These are phyloP conservation scores for Xerocomellus amylosporus DNA, from an alignment of 768 basidiomycete species.

Conservation along the genomic window DNA sequence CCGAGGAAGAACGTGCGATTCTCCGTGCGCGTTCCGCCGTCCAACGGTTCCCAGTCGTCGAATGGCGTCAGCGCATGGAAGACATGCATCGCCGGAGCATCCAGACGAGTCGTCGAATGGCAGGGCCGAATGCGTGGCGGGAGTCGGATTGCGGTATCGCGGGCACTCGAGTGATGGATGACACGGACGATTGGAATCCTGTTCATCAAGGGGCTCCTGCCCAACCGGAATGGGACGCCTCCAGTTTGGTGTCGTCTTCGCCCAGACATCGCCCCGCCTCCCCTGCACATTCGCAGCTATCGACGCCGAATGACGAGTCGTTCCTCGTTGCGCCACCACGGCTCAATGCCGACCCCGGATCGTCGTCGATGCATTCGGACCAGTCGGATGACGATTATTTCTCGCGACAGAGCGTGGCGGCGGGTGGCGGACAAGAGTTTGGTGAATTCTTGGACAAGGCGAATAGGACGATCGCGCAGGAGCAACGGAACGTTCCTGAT, in stretches of 20 bases:
- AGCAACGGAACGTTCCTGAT: slow-evolving; percentile 75
- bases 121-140: slow-evolving; percentile 76
- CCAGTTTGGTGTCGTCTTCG: slow-evolving; percentile 47
- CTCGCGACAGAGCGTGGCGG: slow-evolving; percentile 34
- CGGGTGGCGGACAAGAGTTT: slow-evolving; percentile 46
- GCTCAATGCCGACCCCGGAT: slow-evolving; percentile 28
- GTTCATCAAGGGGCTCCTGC: slow-evolving; percentile 59
- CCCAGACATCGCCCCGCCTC: slow-evolving; percentile 45
- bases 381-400: slow-evolving; percentile 63
- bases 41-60: slow-evolving; percentile 95
- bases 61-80: slow-evolving; percentile 95
- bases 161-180: slow-evolving; percentile 47
- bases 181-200: slow-evolving; percentile 80
- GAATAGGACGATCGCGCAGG: slow-evolving; percentile 77
- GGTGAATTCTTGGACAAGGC: slow-evolving; percentile 82
- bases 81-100: slow-evolving; percentile 92
- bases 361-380: slow-evolving; percentile 42
- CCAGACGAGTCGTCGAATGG: slow-evolving; percentile 59
- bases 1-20: slow-evolving; percentile 86
- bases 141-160: slow-evolving; percentile 60
- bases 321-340: slow-evolving; percentile 37
- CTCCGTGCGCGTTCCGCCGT: slow-evolving; percentile 91
- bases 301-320: slow-evolving; percentile 46
- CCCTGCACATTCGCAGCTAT: slow-evolving; percentile 61
- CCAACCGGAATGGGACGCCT: slow-evolving; percentile 74